A percentile compares a stretch with the other conserved stretches of the same genome.
These are phyloP conservation scores for Lachnellula occidentalis DNA, from an alignment of 2,329 filamentous ascomycete genomes.

Conservation along the genomic window DNA sequence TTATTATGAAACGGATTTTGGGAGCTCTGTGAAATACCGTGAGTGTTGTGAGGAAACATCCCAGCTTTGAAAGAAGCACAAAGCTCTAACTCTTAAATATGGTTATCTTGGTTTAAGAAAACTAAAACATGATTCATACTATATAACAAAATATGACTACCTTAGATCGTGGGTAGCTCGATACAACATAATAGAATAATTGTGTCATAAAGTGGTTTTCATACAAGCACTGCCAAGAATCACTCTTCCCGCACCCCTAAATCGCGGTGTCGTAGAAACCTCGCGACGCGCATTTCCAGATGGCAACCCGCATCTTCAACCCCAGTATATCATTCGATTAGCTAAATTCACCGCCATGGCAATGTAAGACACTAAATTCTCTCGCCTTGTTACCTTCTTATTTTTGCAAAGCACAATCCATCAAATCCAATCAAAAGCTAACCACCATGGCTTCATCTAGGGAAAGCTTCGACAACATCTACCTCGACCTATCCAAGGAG, in stretches of 20 bases:
- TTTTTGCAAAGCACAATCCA: neutral
- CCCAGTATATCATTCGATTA: neutral
- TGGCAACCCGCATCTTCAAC: neutral
- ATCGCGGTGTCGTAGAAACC: neutral
- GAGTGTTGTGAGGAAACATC: no score
- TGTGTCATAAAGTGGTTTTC: neutral
- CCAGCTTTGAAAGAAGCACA: no score
- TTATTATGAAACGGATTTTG: neutral
- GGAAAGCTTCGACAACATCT: conserved; percentile 96
- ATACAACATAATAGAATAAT: no score
- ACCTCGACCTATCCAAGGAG: conserved; percentile 90
- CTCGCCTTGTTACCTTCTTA: neutral
- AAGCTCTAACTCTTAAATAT: no score
- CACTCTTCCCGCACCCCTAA: neutral
- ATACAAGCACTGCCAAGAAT: neutral
- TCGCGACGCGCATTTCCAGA: neutral
- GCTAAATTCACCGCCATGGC: neutral
- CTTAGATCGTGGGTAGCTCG: no score
- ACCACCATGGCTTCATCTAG: conserved; percentile 32
- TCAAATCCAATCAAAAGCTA: neutral
- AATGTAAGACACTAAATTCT: neutral
- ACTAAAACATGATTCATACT: no score
- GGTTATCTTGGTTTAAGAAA: no score
- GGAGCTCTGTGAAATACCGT: neutral
- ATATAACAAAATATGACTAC: no score